Evolutionary conservation across 768 basidiomycete genomes (phyloP).

Genomic region (button mushroom (Agaricus bisporus)): DNA sequence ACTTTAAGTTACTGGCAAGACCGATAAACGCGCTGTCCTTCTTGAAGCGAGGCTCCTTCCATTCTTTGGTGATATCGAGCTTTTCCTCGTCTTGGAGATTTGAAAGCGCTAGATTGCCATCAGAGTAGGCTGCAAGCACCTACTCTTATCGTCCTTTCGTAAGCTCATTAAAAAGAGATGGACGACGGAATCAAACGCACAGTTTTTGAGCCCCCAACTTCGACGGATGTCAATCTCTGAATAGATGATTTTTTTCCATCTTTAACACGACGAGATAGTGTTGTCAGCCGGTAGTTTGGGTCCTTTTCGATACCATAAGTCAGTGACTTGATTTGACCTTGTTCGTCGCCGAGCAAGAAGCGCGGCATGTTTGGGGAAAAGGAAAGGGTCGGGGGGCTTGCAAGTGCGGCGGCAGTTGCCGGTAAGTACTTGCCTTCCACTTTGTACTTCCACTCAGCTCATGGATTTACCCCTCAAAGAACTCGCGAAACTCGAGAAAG

Average conservation of each 20-base stretch:
- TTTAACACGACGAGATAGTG: constrained; percentile 17
- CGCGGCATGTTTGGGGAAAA: constrained; percentile 42
- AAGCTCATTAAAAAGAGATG: not conserved
- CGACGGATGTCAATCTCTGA: constrained; percentile 24
- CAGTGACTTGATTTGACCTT: constrained; percentile 67
- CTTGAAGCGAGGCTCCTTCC: constrained; percentile 62
- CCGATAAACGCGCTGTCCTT: constrained; percentile 55
- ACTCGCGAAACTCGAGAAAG: constrained; percentile 67
- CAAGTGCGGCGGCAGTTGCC: not conserved
- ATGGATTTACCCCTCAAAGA: constrained; percentile 81
- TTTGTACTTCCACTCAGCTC: constrained; percentile 5
- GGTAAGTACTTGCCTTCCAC: not conserved
- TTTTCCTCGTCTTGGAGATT: constrained; percentile 31
- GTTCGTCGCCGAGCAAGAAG: constrained; percentile 74
- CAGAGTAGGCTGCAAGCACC: constrained; percentile 60
- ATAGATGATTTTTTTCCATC: constrained; percentile 21
- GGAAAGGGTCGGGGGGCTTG: not conserved
- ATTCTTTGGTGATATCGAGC: constrained; percentile 37
- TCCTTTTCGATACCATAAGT: constrained; percentile 31
- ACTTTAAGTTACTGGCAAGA: constrained; percentile 47
- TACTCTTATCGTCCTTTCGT: constrained; percentile 36
- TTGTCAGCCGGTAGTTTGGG: constrained; percentile 27
- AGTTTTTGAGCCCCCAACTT: constrained; percentile 23
- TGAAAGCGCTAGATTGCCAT: constrained; percentile 48
- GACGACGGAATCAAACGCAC: constrained; percentile 25